Percentiles rank a stretch among this genome's conserved stretches.
Evolutionary conservation across 177 flowering plant species (phyloP).

Genomic region (Telopea speciosissima): DNA sequence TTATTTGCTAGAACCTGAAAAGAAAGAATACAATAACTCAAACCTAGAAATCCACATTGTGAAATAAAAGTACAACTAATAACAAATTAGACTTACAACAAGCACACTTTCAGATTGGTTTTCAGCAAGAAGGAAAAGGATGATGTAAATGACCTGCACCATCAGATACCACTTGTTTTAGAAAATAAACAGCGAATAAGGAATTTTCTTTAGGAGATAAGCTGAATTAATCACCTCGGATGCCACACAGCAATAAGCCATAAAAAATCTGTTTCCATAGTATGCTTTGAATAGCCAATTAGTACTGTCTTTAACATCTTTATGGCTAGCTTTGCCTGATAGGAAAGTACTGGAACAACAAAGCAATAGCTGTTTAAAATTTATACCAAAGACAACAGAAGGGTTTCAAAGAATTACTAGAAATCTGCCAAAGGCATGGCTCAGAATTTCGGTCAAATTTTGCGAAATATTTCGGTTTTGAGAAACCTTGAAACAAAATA

Average conservation of each 20-base stretch:
- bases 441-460: too few species aligned
- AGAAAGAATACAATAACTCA: neutral
- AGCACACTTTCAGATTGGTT: conserved; percentile 45
- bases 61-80: neutral
- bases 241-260: conserved; percentile 87
- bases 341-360: conserved; percentile 69
- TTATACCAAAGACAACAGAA: neutral
- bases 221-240: conserved; percentile 58
- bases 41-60: neutral
- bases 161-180: neutral
- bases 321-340: conserved; percentile 81
- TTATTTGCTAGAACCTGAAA: conserved; percentile 47
- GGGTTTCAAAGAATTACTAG: neutral
- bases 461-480: too few species aligned
- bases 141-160: conserved; percentile 77
- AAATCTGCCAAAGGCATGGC: too few species aligned
- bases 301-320: conserved; percentile 90
- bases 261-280: conserved; percentile 78
- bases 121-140: conserved; percentile 62
- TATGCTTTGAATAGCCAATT: conserved; percentile 82
- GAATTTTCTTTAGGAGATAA: neutral
- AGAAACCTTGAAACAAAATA: too few species aligned
- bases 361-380: neutral
- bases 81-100: conserved; percentile 42
- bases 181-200: neutral